These are phyloP conservation scores for Starmerella bombi DNA, from an alignment of 805 yeast genomes.

Conservation along the genomic window DNA sequence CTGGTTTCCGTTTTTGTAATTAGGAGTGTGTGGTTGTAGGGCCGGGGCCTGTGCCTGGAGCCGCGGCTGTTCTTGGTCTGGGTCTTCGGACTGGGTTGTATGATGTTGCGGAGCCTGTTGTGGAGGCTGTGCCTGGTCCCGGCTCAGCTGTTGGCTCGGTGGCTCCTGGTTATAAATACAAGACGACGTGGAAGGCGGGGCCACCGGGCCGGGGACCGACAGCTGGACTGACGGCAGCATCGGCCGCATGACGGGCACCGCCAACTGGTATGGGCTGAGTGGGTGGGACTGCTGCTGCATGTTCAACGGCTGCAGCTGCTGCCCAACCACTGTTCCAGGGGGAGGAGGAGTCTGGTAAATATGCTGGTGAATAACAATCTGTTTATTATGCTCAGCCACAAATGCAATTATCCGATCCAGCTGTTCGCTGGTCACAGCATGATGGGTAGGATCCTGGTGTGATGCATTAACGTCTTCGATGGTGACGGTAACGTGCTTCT, in stretches of 20 bases:
- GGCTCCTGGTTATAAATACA: no score
- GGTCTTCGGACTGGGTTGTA: no score
- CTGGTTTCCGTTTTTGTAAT: background rate
- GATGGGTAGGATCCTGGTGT: constrained; percentile 3
- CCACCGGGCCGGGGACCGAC: background rate
- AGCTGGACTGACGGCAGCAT: background rate
- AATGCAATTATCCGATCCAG: constrained; percentile 21
- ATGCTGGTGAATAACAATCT: constrained; percentile 67
- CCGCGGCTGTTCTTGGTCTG: background rate
- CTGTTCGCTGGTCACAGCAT: constrained; percentile 17
- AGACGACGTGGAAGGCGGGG: no score
- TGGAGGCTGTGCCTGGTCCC: background rate
- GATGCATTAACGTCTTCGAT: constrained; percentile 9
- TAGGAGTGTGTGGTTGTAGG: background rate
- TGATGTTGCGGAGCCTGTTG: background rate
- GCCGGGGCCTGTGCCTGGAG: background rate
- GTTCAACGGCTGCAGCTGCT: background rate
- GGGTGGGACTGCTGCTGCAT: background rate
- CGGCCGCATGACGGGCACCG: background rate
- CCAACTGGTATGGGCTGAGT: background rate
- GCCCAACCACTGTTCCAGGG: no score
- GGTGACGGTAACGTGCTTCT: constrained; percentile 14
- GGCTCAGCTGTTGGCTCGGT: background rate
- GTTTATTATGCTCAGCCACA: constrained; percentile 21
- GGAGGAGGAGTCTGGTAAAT: constrained; percentile 30